Evolutionary conservation across 495 filamentous ascomycete species (phyloP).

Genomic region (Lepidopterella palustris): DNA sequence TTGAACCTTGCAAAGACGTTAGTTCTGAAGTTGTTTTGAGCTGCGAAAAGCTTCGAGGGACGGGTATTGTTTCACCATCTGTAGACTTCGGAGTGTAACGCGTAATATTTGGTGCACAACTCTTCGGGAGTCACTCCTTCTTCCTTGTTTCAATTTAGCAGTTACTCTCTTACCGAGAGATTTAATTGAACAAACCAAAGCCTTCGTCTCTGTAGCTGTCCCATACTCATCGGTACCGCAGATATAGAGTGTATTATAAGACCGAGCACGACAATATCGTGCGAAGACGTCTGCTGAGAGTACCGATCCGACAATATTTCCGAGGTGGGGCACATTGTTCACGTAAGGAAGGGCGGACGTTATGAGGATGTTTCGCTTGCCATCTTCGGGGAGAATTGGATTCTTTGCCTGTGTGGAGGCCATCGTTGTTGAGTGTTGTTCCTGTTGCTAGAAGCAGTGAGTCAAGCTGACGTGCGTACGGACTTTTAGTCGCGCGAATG

Average conservation of each 20-base stretch:
- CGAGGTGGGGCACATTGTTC: constrained; percentile 71
- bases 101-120: constrained; percentile 80
- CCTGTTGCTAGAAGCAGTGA: not conserved
- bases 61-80: too few relatives aligned
- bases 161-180: not conserved
- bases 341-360: constrained; percentile 61
- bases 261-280: constrained; percentile 68
- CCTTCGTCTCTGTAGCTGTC: constrained; percentile 83
- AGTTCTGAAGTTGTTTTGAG: too few relatives aligned
- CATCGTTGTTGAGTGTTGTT: constrained; percentile 11
- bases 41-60: too few relatives aligned
- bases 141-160: not conserved
- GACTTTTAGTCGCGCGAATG: too few relatives aligned
- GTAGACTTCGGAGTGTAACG: constrained; percentile 76
- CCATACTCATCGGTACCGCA: constrained; percentile 75
- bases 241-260: constrained; percentile 57
- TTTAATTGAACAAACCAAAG: constrained; percentile 20
- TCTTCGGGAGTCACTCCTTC: constrained; percentile 62
- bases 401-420: constrained; percentile 23
- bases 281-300: constrained; percentile 73
- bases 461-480: not conserved
- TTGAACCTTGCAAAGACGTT: too few relatives aligned
- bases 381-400: constrained; percentile 43
- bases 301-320: constrained; percentile 88
- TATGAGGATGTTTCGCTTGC: constrained; percentile 48